A percentile compares a stretch with the other conserved stretches of the same genome.
Conservation (phyloP, 108 stramenopile species). For the Nitzschia sp. region DNA sequence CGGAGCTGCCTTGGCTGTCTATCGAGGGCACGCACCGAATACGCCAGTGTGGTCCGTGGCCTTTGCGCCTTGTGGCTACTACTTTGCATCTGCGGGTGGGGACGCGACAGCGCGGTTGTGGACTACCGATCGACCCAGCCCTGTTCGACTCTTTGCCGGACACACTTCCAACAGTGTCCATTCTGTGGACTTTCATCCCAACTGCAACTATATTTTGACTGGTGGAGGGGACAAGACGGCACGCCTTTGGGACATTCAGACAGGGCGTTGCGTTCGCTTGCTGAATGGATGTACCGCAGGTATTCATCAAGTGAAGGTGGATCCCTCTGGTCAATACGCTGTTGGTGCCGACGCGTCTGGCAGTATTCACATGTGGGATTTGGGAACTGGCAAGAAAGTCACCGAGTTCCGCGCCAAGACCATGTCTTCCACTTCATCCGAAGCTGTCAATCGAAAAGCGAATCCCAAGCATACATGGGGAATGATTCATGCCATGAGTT, state of each 20-base stretch:
- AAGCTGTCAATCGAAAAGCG: slow-evolving; percentile 12
- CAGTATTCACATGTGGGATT: slow-evolving; percentile 81
- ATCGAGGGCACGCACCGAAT: slow-evolving; percentile 79
- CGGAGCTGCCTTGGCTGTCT: slow-evolving; percentile 83
- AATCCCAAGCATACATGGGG: slow-evolving; percentile 18
- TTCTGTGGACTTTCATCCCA: slow-evolving; percentile 93
- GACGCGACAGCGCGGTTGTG: slow-evolving; percentile 94
- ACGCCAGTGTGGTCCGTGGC: slow-evolving; percentile 84
- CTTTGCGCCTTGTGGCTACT: slow-evolving; percentile 91
- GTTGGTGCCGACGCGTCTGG: slow-evolving; percentile 74
- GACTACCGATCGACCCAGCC: slow-evolving; percentile 87
- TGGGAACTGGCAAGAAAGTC: slow-evolving; percentile 77
- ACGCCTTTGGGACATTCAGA: slow-evolving; percentile 95
- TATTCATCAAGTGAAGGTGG: slow-evolving; percentile 66
- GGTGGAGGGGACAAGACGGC: slow-evolving; percentile 92
- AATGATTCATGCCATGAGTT: slow-evolving; percentile 66
- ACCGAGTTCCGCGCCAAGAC: slow-evolving; percentile 63
- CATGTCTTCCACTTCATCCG: slow-evolving; percentile 3
- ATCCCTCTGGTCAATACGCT: slow-evolving; percentile 74
- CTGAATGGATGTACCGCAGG: slow-evolving; percentile 81
- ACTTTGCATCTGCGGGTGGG: slow-evolving; percentile 92
- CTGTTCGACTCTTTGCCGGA: slow-evolving; percentile 92
- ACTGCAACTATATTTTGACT: slow-evolving; percentile 92
- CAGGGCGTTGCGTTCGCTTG: slow-evolving; percentile 88
- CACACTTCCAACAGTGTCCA: slow-evolving; percentile 90